Conservation (phyloP, 371 early-diverging fungal genomes). For the Saksenaea vasiformis region DNA sequence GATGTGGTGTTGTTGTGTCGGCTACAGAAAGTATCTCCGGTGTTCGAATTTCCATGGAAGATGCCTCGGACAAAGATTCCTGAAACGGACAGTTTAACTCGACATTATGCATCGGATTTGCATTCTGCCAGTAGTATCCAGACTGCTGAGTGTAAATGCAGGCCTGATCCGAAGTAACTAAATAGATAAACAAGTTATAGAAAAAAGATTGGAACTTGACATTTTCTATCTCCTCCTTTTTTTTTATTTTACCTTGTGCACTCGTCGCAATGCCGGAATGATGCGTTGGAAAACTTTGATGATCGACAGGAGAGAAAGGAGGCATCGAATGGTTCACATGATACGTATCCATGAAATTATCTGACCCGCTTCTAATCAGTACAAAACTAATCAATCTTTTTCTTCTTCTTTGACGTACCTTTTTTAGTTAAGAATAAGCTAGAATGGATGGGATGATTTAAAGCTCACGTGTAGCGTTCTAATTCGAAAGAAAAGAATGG, state of each 20-base stretch:
- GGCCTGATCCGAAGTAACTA: background rate
- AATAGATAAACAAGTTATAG: background rate
- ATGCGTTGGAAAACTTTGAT: background rate
- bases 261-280: background rate
- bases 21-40: conserved; percentile 1
- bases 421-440: too few species aligned
- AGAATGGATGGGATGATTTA: too few species aligned
- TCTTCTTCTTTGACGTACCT: too few species aligned
- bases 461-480: too few species aligned
- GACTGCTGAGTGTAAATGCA: background rate
- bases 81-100: background rate
- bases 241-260: background rate
- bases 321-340: background rate
- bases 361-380: too few species aligned
- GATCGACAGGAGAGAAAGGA: background rate
- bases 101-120: background rate
- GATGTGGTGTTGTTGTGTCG: background rate
- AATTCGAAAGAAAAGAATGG: too few species aligned
- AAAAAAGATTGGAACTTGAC: background rate
- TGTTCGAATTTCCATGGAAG: background rate
- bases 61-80: conserved; percentile 1
- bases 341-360: background rate
- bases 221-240: background rate
- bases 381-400: too few species aligned
- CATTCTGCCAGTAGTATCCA: background rate